Evolutionary conservation across 208 protist genomes (phyloP).

Genomic region (Jaenimonas drosophilae): DNA sequence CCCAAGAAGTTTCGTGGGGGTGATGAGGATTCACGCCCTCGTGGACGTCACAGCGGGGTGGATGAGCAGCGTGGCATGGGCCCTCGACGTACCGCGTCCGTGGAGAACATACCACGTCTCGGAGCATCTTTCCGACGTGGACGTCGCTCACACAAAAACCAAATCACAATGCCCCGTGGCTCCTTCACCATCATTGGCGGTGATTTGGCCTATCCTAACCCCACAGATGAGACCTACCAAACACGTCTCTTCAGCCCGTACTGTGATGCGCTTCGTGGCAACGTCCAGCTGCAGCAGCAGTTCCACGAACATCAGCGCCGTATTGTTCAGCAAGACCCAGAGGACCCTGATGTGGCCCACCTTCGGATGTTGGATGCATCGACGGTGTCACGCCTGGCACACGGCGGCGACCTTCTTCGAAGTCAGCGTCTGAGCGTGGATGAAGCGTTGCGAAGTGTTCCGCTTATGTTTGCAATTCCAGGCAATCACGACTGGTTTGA

Average conservation of each 20-base stretch:
- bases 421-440: conserved; percentile 16
- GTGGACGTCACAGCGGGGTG: too few species aligned
- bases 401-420: conserved; percentile 12
- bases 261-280: conserved; percentile 39
- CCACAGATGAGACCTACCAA: conserved; percentile 57
- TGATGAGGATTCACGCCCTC: too few species aligned
- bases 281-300: conserved; percentile 23
- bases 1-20: too few species aligned
- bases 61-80: too few species aligned
- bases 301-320: conserved; percentile 31
- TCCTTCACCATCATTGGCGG: conserved; percentile 75
- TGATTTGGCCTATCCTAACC: conserved; percentile 78
- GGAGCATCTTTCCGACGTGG: too few species aligned
- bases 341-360: conserved; percentile 42
- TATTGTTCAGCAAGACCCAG: conserved; percentile 27
- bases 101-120: too few species aligned
- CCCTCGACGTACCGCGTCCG: too few species aligned
- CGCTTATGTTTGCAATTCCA: conserved; percentile 75
- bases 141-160: too few species aligned
- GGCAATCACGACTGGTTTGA: conserved; percentile 90
- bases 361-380: conserved; percentile 39
- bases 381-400: conserved; percentile 21
- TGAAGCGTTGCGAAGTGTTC: conserved; percentile 43
- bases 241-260: conserved; percentile 71
- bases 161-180: conserved; percentile 35